Base-by-base conservation (phyloP, 306 rosid genomes). In the Biancaea sappan region DNA sequence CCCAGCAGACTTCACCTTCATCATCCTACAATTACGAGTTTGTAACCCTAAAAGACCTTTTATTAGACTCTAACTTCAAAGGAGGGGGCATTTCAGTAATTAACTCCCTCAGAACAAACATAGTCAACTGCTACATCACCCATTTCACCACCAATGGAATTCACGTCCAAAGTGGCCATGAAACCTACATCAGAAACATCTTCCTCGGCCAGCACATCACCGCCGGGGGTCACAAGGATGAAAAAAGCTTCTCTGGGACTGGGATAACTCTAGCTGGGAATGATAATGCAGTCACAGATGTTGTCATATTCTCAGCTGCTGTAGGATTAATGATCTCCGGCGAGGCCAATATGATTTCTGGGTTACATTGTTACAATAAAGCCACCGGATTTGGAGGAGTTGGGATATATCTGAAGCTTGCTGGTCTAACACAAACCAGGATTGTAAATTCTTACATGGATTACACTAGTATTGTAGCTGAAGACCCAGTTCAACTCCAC, bases 141-240 rank as follows among this genome's bases (percentile, higher is more conserved):
- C 99, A 94, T 81, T 94, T 94, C 88, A 77, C 89, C 46, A 85
- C 96, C 44, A 81, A 52, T 59, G 97, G 97, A 7, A 90, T 94
- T 65, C 43, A 82, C 11, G 96, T 92, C 60, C 83, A 71, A 38
- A 64, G 87, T 37, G 99, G 99, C 26, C 97, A 94, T 50, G 99
- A 94, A 71, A 92, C 99, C 67, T 87, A 81, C 87, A 94, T 94
- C 62, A 77, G 94, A 0, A 88, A 80, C 83, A 78, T 95, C 53
- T 94, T 90, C 83, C 88, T 94, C 18, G 99, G 99, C 35, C 99
- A 92, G 25, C 97, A 92, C 76, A 84, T 90, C 74, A 94, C 97
- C 2, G 99, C 97, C 0, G 99, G 99, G 0, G 88, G 80, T 0
- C 92, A 91, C 79, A 76, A 51, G 0, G 72, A 74, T 0, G 97